Evolutionary conservation across 2,329 filamentous ascomycete species (phyloP), one percentile per base, ranked within the genome.

Genomic region (Biscogniauxia mediterranea): DNA sequence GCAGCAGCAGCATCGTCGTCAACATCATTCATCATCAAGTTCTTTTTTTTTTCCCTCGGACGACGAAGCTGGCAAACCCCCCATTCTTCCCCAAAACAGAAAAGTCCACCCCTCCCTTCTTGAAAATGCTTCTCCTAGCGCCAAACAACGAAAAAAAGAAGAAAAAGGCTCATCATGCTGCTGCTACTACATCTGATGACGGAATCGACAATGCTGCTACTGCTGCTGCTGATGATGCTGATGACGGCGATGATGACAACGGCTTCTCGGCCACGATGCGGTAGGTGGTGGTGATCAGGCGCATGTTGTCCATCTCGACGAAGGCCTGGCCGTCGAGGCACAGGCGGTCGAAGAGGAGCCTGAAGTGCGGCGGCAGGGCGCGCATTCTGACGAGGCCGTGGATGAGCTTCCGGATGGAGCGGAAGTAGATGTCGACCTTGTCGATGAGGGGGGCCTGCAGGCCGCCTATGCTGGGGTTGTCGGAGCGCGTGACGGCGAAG

Each of bases 311-410:
- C 81, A 84, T 84, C 73, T 83, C 78, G 60, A 84, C 79, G 62
- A 84, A 84, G 0, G 82, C 82, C 71, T 83, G 75, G 0, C 82
- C 82, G 59, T 84, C 82, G 19, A 83, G 69, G 63, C 82, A 84
- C 26, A 84, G 69, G 9, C 81, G 76, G 65, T 84, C 81, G 69
- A 84, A 81, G 54, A 84, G 71, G 5, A 77, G 78, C 74, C 80
- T 83, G 74, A 84, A 83, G 67, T 84, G 82, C 51, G 70, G 73
- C 13, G 82, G 82, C 54, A 84, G 69, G 15, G 79, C 71, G 54
- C 72, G 78, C 55, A 83, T 26, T 66, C 78, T 80, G 51, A 83
- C 80, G 19, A 82, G 71, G 1, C 74, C 79, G 17, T 82, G 72
- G 54, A 84, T 81, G 28, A 82, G 68, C 66, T 79, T 78, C 32